Percentiles rank a stretch among this genome's conserved stretches.
phyloP scores from a whole-genome alignment of 495 filamentous ascomycete species.

The Talaromyces proteolyticus region DNA sequence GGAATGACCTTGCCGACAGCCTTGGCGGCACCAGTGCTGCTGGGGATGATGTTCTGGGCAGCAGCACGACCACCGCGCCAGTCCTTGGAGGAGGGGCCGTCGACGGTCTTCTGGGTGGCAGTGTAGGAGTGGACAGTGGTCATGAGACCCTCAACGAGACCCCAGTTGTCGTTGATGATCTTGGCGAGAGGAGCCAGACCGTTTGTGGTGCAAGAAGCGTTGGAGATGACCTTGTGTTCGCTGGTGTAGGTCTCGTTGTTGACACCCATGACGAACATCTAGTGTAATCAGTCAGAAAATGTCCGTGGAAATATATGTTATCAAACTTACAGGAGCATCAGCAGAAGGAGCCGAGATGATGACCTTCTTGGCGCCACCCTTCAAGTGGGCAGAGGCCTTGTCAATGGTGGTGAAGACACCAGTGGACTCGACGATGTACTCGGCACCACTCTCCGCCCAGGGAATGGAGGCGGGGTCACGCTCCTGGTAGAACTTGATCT shows the following conservation, averaged over 20 bases:
- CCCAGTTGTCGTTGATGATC: slow-evolving; percentile 97
- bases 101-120: slow-evolving; percentile 98
- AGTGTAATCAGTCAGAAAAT: background rate
- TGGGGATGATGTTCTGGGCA: slow-evolving; percentile 99
- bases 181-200: slow-evolving; percentile 98
- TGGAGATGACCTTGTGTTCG: slow-evolving; percentile 89
- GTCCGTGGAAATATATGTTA: background rate
- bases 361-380: slow-evolving; percentile 99
- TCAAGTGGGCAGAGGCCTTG: slow-evolving; percentile 92
- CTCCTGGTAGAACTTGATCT: slow-evolving; percentile 91
- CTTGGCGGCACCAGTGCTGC: slow-evolving; percentile 98
- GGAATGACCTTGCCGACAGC: slow-evolving; percentile 99
- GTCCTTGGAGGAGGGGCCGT: slow-evolving; percentile 96
- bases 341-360: slow-evolving; percentile 98
- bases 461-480: slow-evolving; percentile 87
- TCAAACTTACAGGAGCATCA: slow-evolving; percentile 63
- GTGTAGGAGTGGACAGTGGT: slow-evolving; percentile 99
- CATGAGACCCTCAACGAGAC: slow-evolving; percentile 98
- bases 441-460: slow-evolving; percentile 82
- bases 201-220: slow-evolving; percentile 99
- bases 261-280: slow-evolving; percentile 99
- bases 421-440: slow-evolving; percentile 97
- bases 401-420: slow-evolving; percentile 99
- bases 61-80: slow-evolving; percentile 98
- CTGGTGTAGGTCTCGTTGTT: slow-evolving; percentile 90